Percentiles rank a stretch among this genome's conserved stretches.
These are phyloP conservation scores for Leccinellum albellum DNA, from an alignment of 768 basidiomycete genomes.

Conservation along the genomic window DNA sequence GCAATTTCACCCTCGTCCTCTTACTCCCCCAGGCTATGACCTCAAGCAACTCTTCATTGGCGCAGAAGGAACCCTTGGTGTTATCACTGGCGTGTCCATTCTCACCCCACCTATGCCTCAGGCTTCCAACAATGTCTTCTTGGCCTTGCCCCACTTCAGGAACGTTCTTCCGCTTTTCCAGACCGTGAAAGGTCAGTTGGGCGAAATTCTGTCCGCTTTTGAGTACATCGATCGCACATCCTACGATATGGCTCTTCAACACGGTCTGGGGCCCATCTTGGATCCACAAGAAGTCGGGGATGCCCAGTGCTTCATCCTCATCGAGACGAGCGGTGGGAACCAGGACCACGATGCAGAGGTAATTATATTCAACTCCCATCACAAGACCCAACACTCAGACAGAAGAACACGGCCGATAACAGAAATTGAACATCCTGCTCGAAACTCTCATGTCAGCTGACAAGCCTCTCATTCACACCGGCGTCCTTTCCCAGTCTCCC, in stretches of 20 bases:
- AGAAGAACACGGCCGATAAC: conserved; percentile 1
- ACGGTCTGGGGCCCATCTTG: conserved; percentile 76
- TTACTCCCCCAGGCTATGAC: conserved; percentile 71
- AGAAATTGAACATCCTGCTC: conserved; percentile 85
- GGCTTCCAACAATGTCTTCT: conserved; percentile 87
- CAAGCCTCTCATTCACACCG: conserved; percentile 76
- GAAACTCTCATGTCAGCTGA: conserved; percentile 74
- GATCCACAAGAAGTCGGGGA: conserved; percentile 70
- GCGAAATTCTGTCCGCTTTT: conserved; percentile 95
- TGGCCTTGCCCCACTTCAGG: conserved; percentile 83
- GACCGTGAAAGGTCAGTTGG: conserved; percentile 74
- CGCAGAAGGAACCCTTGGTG: conserved; percentile 91
- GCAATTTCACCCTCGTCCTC: background rate
- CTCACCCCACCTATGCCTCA: conserved; percentile 80
- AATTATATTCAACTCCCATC: conserved; percentile 12
- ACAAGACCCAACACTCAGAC: background rate
- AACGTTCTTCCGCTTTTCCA: conserved; percentile 84
- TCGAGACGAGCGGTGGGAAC: conserved; percentile 92
- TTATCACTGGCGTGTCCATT: conserved; percentile 94
- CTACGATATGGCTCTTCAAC: conserved; percentile 79
- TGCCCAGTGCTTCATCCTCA: conserved; percentile 84
- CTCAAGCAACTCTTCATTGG: conserved; percentile 98
- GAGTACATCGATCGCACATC: conserved; percentile 91
- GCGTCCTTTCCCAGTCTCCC: conserved; percentile 87
- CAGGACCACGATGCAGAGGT: conserved; percentile 94